Evolutionary conservation across 768 basidiomycete genomes (phyloP), one percentile per base, ranked within the genome.

Genomic region (Xerocomellus intermedius): DNA sequence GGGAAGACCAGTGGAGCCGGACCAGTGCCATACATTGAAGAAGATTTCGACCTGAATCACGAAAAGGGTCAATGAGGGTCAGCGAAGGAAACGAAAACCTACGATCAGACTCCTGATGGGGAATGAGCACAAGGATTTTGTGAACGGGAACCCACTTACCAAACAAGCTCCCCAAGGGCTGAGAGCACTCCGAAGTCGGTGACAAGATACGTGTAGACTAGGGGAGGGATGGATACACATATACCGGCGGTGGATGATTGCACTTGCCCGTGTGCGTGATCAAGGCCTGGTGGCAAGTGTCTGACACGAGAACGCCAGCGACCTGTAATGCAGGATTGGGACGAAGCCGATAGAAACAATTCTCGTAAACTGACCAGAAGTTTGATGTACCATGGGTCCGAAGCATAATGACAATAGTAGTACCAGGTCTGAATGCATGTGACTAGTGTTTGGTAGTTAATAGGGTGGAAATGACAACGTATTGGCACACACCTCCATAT

Each of bases 341-440:
- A 35, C 16, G 8, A 21, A 7, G 30, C n/a, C 5, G 53, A 45
- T 16, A 16, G 17, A 21, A 14, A 24, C 7, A 9, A 37, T 3
- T 21, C 12, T 14, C 21, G 32, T 24, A 3, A 26, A 67, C 76
- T 57, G 56, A 83, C 83, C 42, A 85, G 64, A 14, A 68, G 48
- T 59, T 79, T 82, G 56, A 79, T 73, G 8, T 75, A 68, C 82
- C 81, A 83, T 26, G 70, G 65, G 66, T 85, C 83, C 35, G 70
- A 72, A 52, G 80, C 77, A 62, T 84, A 72, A 3, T 55, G 77
- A 17, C 69, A 72, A 50, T 70, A 84, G 63, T 84, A 85, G 59
- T 79, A 84, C 75, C 75, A 83, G 2, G 78, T 75, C 65, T 85
- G 84, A 14, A 85, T 73, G 53, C 74, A 72, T 14, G 83, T 83